Evolutionary conservation across 345 rosid genomes (phyloP), one percentile per base, ranked within the genome.

Genomic region (Populus tremula): DNA sequence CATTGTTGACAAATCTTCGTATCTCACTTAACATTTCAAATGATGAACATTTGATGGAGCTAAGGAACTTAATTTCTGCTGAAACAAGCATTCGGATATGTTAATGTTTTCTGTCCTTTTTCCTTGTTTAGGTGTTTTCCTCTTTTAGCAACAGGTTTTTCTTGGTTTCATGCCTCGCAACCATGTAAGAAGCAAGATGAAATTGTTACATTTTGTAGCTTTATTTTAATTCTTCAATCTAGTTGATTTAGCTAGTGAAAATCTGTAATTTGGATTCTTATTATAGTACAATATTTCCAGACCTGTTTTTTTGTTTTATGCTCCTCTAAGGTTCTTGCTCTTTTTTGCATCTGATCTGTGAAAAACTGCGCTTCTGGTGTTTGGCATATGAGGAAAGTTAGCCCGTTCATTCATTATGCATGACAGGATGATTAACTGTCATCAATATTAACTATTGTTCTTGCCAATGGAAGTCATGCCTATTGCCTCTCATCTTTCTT

Each of bases 41-140:
- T 56, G 96, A 93, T 85, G 97, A 93, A 84, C 93, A 93, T 84
- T 86, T 89, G 87, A 68, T 47, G 86, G 90, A 91, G 92, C 81
- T 81, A 17, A 76, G 72, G 76, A 38, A 71, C 61, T 76, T 80
- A 25, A 33, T 65, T 21, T 76, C 83, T 49, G 20, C 77, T 65
- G 56, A 66, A 35, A 12, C 71, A 61, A 69, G 69, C 71, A 36
- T 75, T 35, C 47, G 35, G n/a, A 8, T 62, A 69, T 69, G 82
- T 18, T 79, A 67, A 70, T 41, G 56, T 23, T 61, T 66, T 13
- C 62, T 14, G 23, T 45, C 27, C 6, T 2, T 41, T 59, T n/a
- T 20, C 65, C 36, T 73, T 50, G 16, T 31, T 17, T 36, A 21
- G 56, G 75, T 53, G 7, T 16, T 59, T 77, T 70, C 56, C 56